Conservation (phyloP, 805 yeast genomes). For the Yarrowia sp. region DNA sequence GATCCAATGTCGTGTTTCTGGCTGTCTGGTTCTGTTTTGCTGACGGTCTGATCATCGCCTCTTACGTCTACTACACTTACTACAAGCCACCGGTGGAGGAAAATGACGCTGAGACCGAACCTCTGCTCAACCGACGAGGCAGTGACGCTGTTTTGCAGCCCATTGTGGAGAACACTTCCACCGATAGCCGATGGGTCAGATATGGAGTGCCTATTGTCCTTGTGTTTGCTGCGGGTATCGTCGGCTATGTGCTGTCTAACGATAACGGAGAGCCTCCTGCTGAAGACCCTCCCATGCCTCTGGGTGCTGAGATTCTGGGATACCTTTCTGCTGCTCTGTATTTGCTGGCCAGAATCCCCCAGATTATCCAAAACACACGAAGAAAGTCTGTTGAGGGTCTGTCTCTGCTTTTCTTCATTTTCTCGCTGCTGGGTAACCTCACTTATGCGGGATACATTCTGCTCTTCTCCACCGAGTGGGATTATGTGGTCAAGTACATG, state of each 20-base stretch:
- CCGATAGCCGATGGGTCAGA: slow-evolving; percentile 45
- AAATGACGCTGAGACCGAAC: slow-evolving; percentile 30
- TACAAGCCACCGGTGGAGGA: slow-evolving; percentile 11
- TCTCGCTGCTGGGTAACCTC: slow-evolving; percentile 70
- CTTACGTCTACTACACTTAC: slow-evolving; percentile 54
- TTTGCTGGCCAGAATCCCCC: slow-evolving; percentile 79
- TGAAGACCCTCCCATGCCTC: slow-evolving; percentile 32
- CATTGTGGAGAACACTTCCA: slow-evolving; percentile 47
- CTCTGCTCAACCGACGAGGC: slow-evolving; percentile 37
- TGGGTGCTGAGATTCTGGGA: slow-evolving; percentile 68
- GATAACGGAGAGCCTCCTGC: slow-evolving; percentile 32
- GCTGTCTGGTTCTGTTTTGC: slow-evolving; percentile 78
- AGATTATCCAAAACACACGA: slow-evolving; percentile 72
- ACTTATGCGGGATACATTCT: slow-evolving; percentile 74
- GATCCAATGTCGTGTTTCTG: slow-evolving; percentile 66
- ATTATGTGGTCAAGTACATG: slow-evolving; percentile 59
- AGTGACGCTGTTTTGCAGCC: slow-evolving; percentile 35
- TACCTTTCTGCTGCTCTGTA: slow-evolving; percentile 67
- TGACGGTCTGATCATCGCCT: slow-evolving; percentile 56
- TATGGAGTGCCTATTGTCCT: slow-evolving; percentile 59
- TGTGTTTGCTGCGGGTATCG: slow-evolving; percentile 59
- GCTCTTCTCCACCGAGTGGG: slow-evolving; percentile 58
- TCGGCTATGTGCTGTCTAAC: slow-evolving; percentile 58
- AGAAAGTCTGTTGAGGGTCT: slow-evolving; percentile 83
- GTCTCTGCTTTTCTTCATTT: slow-evolving; percentile 73